Base-by-base conservation (phyloP, 2,329 filamentous ascomycete species). In the Rhinocladiella mackenziei region DNA sequence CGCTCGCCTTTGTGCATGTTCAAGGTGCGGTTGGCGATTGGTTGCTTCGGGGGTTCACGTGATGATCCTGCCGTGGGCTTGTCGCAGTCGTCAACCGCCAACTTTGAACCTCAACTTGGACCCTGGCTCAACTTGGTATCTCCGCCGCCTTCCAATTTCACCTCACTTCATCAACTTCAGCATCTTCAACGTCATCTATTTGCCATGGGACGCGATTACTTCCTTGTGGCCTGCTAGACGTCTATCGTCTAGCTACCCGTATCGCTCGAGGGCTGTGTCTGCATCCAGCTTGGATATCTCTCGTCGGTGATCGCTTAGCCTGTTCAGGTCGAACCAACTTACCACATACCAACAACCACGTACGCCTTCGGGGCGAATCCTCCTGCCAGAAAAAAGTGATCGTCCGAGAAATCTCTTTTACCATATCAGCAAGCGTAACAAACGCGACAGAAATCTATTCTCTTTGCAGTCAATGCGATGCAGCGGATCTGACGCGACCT, bases 261-360 rank as follows among this genome's bases (percentile, higher is more conserved):
- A 60, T 62, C 58, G 54, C 60, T 55, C 62, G 61, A 64, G 62
- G 60, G 56, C 59, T 63, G 58, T 62, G 66, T 66, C 62, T 66
- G 66, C 64, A 67, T 60, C 69, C 65, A 69, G 67, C 65, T 60
- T 59, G 61, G 64, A 66, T 60, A 61, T 59, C 62, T 56, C 62
- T 66, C 66, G 65, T 68, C 64, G 56, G 61, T 64, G 63, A 64
- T 67, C 66, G 62, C 64, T 60, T 58, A 65, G 66, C 64, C 62
- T 51, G 49, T 25, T 46, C 45, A 45, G 49, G 43, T 38, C 36
- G 31, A 39, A 19, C 23, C 34, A 35, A 23, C 33, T 32, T 37
- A 25, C 32, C 25, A 38, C 23, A 20, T 22, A 22, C 11, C 33
- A 34, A 22, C 22, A 31, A 15, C 36, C 30, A 34, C 38, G 11